Evolutionary conservation across 139 green algal genomes (phyloP).

Genomic region (Chlorella ohadii): DNA sequence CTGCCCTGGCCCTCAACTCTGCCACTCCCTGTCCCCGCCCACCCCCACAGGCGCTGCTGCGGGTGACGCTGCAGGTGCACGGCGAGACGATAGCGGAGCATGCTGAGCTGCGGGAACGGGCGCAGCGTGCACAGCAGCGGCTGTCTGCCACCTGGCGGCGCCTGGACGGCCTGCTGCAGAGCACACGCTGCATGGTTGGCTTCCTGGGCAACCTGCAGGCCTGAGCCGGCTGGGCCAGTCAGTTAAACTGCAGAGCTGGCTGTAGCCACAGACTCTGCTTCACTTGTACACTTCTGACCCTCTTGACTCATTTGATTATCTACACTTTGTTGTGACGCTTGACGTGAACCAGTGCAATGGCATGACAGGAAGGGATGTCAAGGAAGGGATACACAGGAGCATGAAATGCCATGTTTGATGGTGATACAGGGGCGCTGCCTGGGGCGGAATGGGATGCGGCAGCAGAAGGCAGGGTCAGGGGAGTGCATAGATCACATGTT

Average conservation of each 20-base stretch:
- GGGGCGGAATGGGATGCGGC: no score
- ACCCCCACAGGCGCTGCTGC: constrained; percentile 48
- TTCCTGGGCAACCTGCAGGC: constrained; percentile 80
- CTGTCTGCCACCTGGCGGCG: constrained; percentile 65
- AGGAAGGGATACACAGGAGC: no score
- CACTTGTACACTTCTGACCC: not conserved
- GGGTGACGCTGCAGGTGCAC: constrained; percentile 63
- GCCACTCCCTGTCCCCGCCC: not conserved
- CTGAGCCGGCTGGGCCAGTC: not conserved
- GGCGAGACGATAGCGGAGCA: constrained; percentile 68
- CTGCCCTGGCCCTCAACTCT: not conserved
- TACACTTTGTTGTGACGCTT: no score
- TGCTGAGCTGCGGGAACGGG: constrained; percentile 45
- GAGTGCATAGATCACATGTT: no score
- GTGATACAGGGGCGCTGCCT: no score
- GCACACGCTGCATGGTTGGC: constrained; percentile 76
- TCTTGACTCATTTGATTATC: no score
- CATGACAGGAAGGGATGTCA: no score
- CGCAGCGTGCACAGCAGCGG: constrained; percentile 42
- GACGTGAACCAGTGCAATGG: no score
- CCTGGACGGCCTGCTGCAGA: constrained; percentile 75
- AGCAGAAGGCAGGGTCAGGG: no score
- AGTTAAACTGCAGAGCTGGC: not conserved
- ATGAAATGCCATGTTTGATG: no score
- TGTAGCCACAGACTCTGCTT: not conserved